Conservation (phyloP, 1,284 basidiomycete species). For the Ganoderma leucocontextum region DNA sequence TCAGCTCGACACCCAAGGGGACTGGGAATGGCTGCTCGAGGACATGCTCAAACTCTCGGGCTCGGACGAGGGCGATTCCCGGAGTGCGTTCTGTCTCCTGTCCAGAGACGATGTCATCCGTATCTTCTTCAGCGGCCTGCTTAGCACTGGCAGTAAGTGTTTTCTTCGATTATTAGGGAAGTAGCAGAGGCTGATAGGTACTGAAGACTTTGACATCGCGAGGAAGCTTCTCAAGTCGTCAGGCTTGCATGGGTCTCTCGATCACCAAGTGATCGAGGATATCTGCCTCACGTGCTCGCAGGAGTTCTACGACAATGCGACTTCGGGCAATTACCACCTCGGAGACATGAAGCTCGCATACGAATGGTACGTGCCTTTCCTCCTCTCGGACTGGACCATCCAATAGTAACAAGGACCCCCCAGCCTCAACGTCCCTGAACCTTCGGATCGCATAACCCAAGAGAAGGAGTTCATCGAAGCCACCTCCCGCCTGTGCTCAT, state of each 20-base stretch:
- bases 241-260: slow-evolving; percentile 60
- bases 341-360: slow-evolving; percentile 97
- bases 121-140: slow-evolving; percentile 85
- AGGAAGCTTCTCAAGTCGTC: slow-evolving; percentile 68
- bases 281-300: slow-evolving; percentile 83
- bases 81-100: slow-evolving; percentile 84
- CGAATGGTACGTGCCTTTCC: slow-evolving; percentile 74
- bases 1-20: slow-evolving; percentile 67
- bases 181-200: slow-evolving; percentile 22
- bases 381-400: slow-evolving; percentile 23
- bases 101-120: slow-evolving; percentile 73
- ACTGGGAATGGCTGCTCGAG: slow-evolving; percentile 87
- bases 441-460: slow-evolving; percentile 66
- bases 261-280: slow-evolving; percentile 67
- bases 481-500: slow-evolving; percentile 85
- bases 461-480: slow-evolving; percentile 96
- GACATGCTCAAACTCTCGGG: slow-evolving; percentile 88
- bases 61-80: slow-evolving; percentile 64
- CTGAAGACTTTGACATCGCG: slow-evolving; percentile 82
- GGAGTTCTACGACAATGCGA: slow-evolving; percentile 94
- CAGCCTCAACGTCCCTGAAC: slow-evolving; percentile 79
- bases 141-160: slow-evolving; percentile 87
- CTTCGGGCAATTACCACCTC: slow-evolving; percentile 87
- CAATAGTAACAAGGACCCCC: slow-evolving; percentile 8
- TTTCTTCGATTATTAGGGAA: background rate